A percentile compares a stretch with the other conserved stretches of the same genome.
Evolutionary conservation across 2,329 filamentous ascomycete genomes (phyloP).

Genomic region (Clathrospora elynae): DNA sequence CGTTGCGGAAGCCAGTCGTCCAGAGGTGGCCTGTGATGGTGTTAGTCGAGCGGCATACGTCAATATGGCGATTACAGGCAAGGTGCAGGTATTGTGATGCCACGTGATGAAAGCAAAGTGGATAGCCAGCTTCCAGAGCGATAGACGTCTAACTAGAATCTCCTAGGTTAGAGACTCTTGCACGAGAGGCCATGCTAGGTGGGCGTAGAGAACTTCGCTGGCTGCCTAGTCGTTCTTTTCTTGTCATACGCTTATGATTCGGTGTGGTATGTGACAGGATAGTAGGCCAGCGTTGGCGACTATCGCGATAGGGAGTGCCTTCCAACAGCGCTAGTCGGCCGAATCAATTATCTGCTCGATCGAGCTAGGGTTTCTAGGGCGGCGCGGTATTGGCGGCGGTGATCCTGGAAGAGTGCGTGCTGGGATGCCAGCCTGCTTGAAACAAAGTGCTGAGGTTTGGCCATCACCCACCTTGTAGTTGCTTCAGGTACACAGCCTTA

Average conservation of each 20-base stretch:
- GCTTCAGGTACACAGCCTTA: slow-evolving; percentile 78
- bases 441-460: slow-evolving; percentile 15
- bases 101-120: too few species aligned
- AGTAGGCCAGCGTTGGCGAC: slow-evolving; percentile 25
- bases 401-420: slow-evolving; percentile 18
- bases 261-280: too few species aligned
- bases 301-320: slow-evolving; percentile 31
- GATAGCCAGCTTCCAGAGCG: too few species aligned
- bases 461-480: slow-evolving; percentile 64
- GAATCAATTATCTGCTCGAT: slow-evolving; percentile 26
- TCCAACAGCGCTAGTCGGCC: slow-evolving; percentile 27
- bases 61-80: not conserved
- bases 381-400: slow-evolving; percentile 29
- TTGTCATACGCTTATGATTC: too few species aligned
- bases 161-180: too few species aligned
- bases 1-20: slow-evolving; percentile 72
- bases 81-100: too few species aligned
- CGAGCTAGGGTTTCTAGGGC: slow-evolving; percentile 22
- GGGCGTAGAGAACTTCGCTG: too few species aligned
- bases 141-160: too few species aligned
- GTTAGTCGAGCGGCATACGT: slow-evolving; percentile 27
- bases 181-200: too few species aligned
- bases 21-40: slow-evolving; percentile 66
- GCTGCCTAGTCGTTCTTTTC: too few species aligned
- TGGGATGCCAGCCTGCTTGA: slow-evolving; percentile 17